These are phyloP conservation scores for Tilletia indica DNA, from an alignment of 1,284 basidiomycete genomes.

Conservation along the genomic window DNA sequence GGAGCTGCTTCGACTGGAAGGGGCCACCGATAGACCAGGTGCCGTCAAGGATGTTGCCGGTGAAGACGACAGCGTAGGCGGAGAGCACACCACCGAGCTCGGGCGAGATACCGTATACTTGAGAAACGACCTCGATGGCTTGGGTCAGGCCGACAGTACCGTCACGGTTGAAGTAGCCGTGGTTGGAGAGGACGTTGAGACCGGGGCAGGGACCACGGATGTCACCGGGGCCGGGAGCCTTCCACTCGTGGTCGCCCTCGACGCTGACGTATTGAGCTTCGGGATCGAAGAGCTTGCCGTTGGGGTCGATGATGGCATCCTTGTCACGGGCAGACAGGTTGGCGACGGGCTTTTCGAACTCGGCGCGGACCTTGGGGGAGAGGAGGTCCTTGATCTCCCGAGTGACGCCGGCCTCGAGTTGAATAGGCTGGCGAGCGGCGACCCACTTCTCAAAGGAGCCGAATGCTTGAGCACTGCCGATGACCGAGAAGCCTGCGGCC, in stretches of 20 bases:
- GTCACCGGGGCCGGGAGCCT: conserved; percentile 35
- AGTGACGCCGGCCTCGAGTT: conserved; percentile 26
- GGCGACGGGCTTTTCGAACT: conserved; percentile 16
- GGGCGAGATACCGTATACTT: conserved; percentile 35
- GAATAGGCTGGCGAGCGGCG: conserved; percentile 28
- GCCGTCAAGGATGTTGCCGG: conserved; percentile 40
- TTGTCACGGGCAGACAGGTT: conserved; percentile 26
- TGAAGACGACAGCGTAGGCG: conserved; percentile 43
- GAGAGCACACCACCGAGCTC: conserved; percentile 34
- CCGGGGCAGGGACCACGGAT: conserved; percentile 44
- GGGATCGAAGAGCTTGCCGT: conserved; percentile 34
- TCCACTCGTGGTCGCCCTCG: conserved; percentile 40
- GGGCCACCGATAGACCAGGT: conserved; percentile 43
- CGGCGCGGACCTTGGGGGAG: conserved; percentile 4
- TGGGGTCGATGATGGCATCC: conserved; percentile 34
- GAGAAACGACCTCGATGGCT: conserved; percentile 36
- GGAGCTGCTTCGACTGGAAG: conserved; percentile 26
- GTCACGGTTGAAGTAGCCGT: conserved; percentile 39
- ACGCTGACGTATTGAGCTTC: conserved; percentile 34
- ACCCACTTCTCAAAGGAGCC: conserved; percentile 27
- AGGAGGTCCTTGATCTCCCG: conserved; percentile 30
- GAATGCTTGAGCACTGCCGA: conserved; percentile 30
- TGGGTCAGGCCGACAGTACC: conserved; percentile 34
- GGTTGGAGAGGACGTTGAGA: conserved; percentile 39
- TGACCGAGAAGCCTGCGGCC: conserved; percentile 21